Evolutionary conservation across 805 yeast genomes (phyloP).

Genomic region (Lipomyces kockii): DNA sequence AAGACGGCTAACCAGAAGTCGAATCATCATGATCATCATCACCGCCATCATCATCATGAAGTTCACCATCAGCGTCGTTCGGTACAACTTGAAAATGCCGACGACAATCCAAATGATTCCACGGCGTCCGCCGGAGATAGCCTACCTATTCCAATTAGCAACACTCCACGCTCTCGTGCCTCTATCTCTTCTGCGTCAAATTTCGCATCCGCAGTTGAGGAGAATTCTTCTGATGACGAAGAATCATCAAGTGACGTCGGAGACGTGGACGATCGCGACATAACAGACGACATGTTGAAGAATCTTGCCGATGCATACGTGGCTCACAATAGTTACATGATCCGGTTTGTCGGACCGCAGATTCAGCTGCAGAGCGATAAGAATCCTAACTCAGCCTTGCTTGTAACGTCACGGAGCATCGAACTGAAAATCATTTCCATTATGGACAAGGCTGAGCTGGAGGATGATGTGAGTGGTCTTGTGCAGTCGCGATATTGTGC

Average conservation of each 20-base stretch:
- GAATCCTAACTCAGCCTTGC: conserved; percentile 60
- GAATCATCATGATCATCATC: not conserved
- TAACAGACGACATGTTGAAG: conserved; percentile 41
- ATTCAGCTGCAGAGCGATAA: conserved; percentile 66
- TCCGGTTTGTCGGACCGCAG: conserved; percentile 79
- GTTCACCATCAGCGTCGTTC: not conserved
- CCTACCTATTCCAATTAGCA: not conserved
- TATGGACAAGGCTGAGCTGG: conserved; percentile 52
- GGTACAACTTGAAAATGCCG: not conserved
- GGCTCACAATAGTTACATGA: conserved; percentile 57
- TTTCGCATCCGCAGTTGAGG: not conserved
- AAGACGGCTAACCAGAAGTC: not conserved
- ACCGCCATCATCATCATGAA: conserved; percentile 9
- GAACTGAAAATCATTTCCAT: conserved; percentile 72
- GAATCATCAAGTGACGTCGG: conserved; percentile 43
- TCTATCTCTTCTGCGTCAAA: not conserved
- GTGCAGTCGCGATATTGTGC: conserved; percentile 74
- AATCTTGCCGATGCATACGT: conserved; percentile 40
- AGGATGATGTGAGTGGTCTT: conserved; percentile 52
- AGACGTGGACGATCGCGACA: conserved; percentile 55
- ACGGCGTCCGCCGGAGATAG: not conserved
- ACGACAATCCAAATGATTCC: not conserved
- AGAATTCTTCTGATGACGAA: conserved; percentile 1
- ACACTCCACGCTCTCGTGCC: not conserved
- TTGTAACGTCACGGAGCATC: conserved; percentile 75